phyloP scores from a whole-genome alignment of 768 basidiomycete genomes.

The Termitomyces sp. region DNA sequence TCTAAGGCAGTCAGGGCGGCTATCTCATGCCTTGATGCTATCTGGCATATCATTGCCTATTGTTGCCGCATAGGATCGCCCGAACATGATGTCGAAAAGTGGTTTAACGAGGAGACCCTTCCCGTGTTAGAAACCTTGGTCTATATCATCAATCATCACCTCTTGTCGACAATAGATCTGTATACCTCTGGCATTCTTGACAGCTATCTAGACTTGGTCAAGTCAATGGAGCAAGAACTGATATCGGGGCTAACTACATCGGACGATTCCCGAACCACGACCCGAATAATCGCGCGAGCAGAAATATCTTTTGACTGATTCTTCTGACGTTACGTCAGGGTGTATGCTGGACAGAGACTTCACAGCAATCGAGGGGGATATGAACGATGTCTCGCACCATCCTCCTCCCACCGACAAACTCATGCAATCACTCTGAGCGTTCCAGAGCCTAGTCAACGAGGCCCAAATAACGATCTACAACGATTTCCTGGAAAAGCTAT shows the following conservation, averaged over 20 bases:
- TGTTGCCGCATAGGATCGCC: neutral
- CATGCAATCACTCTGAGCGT: slow-evolving; percentile 7
- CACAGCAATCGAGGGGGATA: neutral
- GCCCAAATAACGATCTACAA: slow-evolving; percentile 2
- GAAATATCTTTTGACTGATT: neutral
- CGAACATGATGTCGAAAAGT: slow-evolving; percentile 1
- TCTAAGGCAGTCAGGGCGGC: slow-evolving; percentile 1
- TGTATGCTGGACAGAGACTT: slow-evolving; percentile 3
- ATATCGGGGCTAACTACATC: slow-evolving; percentile 3
- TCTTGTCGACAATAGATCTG: slow-evolving; percentile 1
- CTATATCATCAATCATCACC: slow-evolving; percentile 7
- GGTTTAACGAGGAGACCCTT: slow-evolving; percentile 11
- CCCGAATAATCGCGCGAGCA: slow-evolving; percentile 3
- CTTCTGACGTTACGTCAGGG: slow-evolving; percentile 4
- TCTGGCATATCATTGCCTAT: slow-evolving; percentile 10
- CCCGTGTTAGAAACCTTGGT: slow-evolving; percentile 9
- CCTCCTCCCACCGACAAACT: slow-evolving; percentile 2
- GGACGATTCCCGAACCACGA: slow-evolving; percentile 4
- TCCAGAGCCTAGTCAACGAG: slow-evolving; percentile 7
- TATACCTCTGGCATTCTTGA: slow-evolving; percentile 1
- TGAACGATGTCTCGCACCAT: neutral
- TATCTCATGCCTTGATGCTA: slow-evolving; percentile 6
- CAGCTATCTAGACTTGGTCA: slow-evolving; percentile 1
- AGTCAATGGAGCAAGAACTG: slow-evolving; percentile 5
- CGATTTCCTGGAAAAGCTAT: slow-evolving; percentile 1